Evolutionary conservation across 2,329 filamentous ascomycete genomes (phyloP), one percentile per base, ranked within the genome.

Genomic region (Ilyonectria mors-panacis): DNA sequence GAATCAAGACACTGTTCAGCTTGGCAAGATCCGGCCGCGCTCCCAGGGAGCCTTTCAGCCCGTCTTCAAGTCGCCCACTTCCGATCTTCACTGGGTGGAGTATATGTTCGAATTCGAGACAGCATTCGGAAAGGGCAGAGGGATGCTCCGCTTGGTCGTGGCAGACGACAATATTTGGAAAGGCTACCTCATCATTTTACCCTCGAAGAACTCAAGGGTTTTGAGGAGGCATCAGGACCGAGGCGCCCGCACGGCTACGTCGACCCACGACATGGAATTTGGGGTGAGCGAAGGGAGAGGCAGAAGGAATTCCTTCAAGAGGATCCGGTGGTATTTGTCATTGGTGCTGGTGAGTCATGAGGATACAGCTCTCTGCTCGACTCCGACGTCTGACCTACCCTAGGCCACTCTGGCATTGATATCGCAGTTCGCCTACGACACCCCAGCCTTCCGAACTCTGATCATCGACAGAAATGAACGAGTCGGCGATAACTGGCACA

Each of bases 401-500:
- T 21, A 70, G 68, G 66, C 1, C 68, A 70, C n/a, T 63, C 66
- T 3, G 68, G 68, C 9, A 30, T 69, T 9, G 33, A 59, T 2
- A 59, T 69, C 2, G 66, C 58, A 3, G 59, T 44, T n/a, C 62
- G 75, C 4, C 68, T 80, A 2, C 68, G 76, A 13, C 65, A 76
- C 6, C 66, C 80, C 44, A 72, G 74, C 8, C 66, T 81, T 30
- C 57, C 67, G n/a, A 1, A 68, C 74, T 56, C 73, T 86, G 19
- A 76, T 87, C 33, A 72, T 87, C 15, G 85, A 87, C 57, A 80
- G 80, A 58, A 81, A 83, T 44, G 75, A 80, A 17, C 76, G 81
- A 1, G 77, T 87, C 10, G 85, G 85, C 5, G 85, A 86, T 66
- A 85, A 84, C 56, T 87, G 85, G 85, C 76, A 83, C 3, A 79